Base-by-base conservation (phyloP, 1,284 basidiomycete genomes). In the Ceratobasidium sp. region DNA sequence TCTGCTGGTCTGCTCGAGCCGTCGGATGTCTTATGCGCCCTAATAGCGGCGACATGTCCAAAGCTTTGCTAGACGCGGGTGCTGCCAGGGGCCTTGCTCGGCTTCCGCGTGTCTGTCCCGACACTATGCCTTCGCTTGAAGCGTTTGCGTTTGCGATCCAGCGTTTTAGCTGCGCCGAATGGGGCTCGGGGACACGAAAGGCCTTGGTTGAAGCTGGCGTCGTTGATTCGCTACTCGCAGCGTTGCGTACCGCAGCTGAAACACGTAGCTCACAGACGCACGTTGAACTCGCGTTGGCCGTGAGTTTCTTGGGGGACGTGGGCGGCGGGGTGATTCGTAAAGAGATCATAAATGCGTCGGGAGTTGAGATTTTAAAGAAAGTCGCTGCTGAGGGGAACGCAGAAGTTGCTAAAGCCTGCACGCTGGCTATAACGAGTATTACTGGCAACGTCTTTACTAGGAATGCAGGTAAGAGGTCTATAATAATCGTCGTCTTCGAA, bases 141-240 rank as follows among this genome's bases (percentile, higher is more conserved):
- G 55, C 73, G 3, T 74, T 74, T 21, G 73, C 73, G 18, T 74
- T 74, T 50, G 62, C 73, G n/a, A 74, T 74, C 46, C 73, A 74
- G 45, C 48, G 70, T 50, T 74, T 72, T 45, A 74, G 67, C 53
- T 72, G 69, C 39, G 72, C 67, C 8, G 62, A 67, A 39, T 74
- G 73, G 73, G 73, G 73, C 23, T 32, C 71, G 18, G 71, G 61
- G 46, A 74, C 73, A 50, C 21, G 73, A 28, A 74, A 72, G 28
- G 71, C 71, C 2, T 45, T 74, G 23, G 70, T 72, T 21, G 73
- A 74, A 30, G 73, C 73, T 18, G 73, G 73, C 16, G 73, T 74
- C 4, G 73, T 74, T 18, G 73, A 74, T 32, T 74, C 73, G 8
- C 61, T 74, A 14, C 48, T 74, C n/a, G 70, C 73, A 4, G 73